Evolutionary conservation across 108 stramenopile species (phyloP).

Genomic region (Skeletonema tropicum): DNA sequence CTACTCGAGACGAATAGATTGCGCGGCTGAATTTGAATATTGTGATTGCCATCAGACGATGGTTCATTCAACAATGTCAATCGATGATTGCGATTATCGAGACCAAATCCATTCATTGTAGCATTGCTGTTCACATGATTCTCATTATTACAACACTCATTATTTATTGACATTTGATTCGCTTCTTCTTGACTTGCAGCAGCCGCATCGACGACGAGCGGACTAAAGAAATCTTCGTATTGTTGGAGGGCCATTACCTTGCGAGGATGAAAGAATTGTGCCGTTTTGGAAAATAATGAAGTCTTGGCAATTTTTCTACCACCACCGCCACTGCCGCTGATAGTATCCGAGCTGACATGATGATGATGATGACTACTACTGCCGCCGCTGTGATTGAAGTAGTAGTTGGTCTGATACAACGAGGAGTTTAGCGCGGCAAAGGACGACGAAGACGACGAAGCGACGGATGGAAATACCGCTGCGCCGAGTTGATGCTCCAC

Average conservation of each 20-base stretch:
- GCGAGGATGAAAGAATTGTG: slow-evolving; percentile 45
- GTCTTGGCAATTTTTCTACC: no score
- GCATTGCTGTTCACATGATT: no score
- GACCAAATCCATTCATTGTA: no score
- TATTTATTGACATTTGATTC: no score
- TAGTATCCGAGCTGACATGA: not conserved
- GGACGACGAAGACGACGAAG: not conserved
- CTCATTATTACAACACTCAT: no score
- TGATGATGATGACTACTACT: no score
- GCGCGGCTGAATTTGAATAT: not conserved
- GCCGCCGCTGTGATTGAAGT: not conserved
- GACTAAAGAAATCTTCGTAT: slow-evolving; percentile 33
- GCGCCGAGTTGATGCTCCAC: slow-evolving; percentile 19
- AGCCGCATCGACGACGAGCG: not conserved
- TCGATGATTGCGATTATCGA: no score
- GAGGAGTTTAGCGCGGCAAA: not conserved
- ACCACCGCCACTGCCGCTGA: not conserved
- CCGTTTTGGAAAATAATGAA: slow-evolving; percentile 23
- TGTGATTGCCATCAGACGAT: not conserved
- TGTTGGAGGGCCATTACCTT: slow-evolving; percentile 21
- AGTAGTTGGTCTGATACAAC: not conserved
- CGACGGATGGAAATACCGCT: slow-evolving; percentile 6
- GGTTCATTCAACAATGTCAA: no score
- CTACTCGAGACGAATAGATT: no score
- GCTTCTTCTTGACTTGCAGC: not conserved